Conservation (phyloP, 73 alveolate genomes). For the Tetrahymena thermophila region DNA sequence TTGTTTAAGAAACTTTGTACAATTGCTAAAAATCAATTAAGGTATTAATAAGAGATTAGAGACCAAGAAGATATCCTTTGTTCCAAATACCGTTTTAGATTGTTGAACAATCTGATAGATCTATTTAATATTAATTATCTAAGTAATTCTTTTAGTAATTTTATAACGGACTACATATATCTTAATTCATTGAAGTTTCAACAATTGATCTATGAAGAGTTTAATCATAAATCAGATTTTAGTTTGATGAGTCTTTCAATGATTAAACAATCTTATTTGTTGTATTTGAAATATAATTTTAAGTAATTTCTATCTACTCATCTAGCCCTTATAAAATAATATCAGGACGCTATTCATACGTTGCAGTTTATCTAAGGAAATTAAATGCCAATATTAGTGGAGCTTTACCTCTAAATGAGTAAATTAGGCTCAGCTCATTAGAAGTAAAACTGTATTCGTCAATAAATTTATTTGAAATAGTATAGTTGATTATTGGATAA, state of each 20-base stretch:
- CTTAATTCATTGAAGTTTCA: neutral
- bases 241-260: neutral
- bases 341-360: neutral
- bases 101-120: neutral
- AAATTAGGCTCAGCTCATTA: neutral
- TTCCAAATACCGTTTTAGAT: neutral
- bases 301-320: neutral
- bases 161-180: neutral
- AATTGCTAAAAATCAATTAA: neutral
- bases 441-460: neutral
- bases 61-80: neutral
- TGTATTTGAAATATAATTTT: neutral
- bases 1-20: neutral
- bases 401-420: neutral
- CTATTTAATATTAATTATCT: neutral
- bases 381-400: neutral
- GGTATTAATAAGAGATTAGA: neutral
- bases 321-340: neutral
- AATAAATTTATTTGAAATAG: neutral
- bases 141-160: neutral
- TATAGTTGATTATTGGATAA: neutral
- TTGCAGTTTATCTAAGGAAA: neutral
- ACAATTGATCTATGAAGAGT: neutral
- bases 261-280: neutral
- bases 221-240: neutral